Evolutionary conservation across 495 filamentous ascomycete genomes (phyloP).

Genomic region (Glarea lozoyensis): DNA sequence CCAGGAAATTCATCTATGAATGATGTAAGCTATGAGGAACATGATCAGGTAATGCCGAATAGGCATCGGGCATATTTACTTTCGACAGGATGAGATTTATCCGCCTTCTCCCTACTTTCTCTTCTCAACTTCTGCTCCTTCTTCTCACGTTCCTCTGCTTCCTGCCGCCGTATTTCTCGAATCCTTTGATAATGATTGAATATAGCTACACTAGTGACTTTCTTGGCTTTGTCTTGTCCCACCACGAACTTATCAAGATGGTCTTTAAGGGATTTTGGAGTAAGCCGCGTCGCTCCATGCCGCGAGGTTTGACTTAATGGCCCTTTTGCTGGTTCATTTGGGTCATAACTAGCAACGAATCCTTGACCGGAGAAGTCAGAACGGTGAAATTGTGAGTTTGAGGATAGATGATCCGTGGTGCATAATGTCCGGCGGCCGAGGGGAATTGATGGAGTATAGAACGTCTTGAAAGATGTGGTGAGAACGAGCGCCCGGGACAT

Average conservation of each 20-base stretch:
- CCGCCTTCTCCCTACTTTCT: conserved; percentile 21
- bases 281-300: conserved; percentile 62
- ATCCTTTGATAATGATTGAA: conserved; percentile 94
- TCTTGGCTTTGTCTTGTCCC: conserved; percentile 94
- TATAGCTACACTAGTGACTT: conserved; percentile 84
- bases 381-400: conserved; percentile 44
- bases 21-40: background rate
- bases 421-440: no score
- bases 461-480: background rate
- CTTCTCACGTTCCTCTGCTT: conserved; percentile 44
- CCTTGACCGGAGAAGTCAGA: conserved; percentile 53
- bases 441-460: background rate
- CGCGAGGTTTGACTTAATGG: conserved; percentile 47
- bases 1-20: conserved; percentile 70
- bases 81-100: conserved; percentile 16
- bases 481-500: conserved; percentile 13
- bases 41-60: conserved; percentile 8
- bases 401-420: no score
- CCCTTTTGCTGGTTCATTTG: conserved; percentile 44
- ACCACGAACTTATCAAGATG: conserved; percentile 95
- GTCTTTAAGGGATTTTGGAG: conserved; percentile 75
- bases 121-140: conserved; percentile 38
- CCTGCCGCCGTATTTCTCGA: conserved; percentile 68
- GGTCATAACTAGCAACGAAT: conserved; percentile 71
- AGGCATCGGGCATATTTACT: conserved; percentile 4